phyloP scores from a whole-genome alignment of 1,284 basidiomycete genomes.

The Kalmanozyma brasiliensis region DNA sequence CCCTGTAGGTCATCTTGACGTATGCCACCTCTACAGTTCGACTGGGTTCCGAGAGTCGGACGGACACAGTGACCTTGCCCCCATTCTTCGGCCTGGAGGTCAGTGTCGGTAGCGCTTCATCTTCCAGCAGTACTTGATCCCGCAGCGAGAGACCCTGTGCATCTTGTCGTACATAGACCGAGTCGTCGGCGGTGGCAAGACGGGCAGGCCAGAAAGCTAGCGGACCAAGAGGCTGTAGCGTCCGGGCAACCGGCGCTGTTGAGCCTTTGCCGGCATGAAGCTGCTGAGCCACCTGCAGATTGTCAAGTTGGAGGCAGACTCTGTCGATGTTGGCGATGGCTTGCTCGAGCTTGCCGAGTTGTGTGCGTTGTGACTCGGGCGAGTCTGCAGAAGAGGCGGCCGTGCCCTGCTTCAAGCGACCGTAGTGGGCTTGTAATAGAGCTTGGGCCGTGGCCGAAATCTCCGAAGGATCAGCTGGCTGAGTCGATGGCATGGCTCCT shows the following conservation, averaged over 20 bases:
- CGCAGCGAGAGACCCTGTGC: constrained; percentile 8
- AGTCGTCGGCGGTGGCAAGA: constrained; percentile 3
- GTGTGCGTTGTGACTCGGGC: neutral
- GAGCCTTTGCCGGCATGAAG: constrained; percentile 1
- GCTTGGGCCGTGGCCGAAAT: constrained; percentile 48
- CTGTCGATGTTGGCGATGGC: constrained; percentile 18
- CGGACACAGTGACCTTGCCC: constrained; percentile 1
- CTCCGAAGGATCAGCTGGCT: constrained; percentile 24
- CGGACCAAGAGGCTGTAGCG: constrained; percentile 30
- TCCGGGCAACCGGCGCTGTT: constrained; percentile 6
- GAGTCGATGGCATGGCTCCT: constrained; percentile 9
- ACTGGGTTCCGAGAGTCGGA: constrained; percentile 16
- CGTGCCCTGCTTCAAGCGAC: constrained; percentile 10
- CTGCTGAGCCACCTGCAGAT: constrained; percentile 24
- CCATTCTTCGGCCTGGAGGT: neutral
- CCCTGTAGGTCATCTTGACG: constrained; percentile 1
- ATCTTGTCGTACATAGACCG: constrained; percentile 24
- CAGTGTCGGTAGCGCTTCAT: constrained; percentile 19
- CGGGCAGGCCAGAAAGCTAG: constrained; percentile 44
- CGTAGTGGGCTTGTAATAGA: constrained; percentile 36
- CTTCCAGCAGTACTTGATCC: constrained; percentile 25
- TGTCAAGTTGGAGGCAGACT: constrained; percentile 41
- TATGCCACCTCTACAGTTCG: constrained; percentile 31
- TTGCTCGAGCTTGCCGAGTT: constrained; percentile 20
- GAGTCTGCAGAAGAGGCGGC: constrained; percentile 1